Evolutionary conservation across 352 stramenopile genomes (phyloP), one percentile per base, ranked within the genome.

Genomic region (Pythium aristosporum): DNA sequence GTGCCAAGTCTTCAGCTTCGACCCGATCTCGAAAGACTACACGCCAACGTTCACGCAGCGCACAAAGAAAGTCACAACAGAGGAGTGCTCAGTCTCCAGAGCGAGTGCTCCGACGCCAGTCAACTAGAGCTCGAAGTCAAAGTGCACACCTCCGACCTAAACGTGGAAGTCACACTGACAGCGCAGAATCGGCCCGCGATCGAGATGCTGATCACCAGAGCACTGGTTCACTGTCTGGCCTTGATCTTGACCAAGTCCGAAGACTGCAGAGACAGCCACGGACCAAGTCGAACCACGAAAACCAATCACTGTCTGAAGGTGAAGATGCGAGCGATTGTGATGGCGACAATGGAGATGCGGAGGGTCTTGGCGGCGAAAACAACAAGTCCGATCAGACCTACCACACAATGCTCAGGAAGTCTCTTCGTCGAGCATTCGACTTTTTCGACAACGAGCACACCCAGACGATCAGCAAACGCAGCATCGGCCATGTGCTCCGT

Each of bases 361-460:
- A 42, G 3, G 47, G 18, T 55, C 6, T 30, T 2, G 30, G 34
- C 12, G 49, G 49, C 10, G 61, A 64, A 23, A 61, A 13, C 34
- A 39, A 74, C 5, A 60, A 61, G 16, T 92, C 84, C 9, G 84
- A 92, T 63, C 68, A 60, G 3, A 78, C 89, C 55, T 93, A 88
- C 39, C 69, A 80, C 21, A 79, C 75, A 28, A 68, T 86, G 20
- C 63, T 92, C 16, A 91, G 88, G 51, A 73, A 64, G 20, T 80
- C 82, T 2, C 62, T 91, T 15, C 76, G 76, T 5, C 74, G 77
- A 51, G 85, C 79, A 15, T 94, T 92, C 48, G 82, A 92, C 42
- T 92, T 92, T 41, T 94, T 90, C 50, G 85, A 94, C 46, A 58
- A 87, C 6, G 79, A 94, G 37, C 77, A 82, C 25, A 92, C 73